Evolutionary conservation across 495 filamentous ascomycete genomes (phyloP).

Genomic region (Hypoxylon rickii): DNA sequence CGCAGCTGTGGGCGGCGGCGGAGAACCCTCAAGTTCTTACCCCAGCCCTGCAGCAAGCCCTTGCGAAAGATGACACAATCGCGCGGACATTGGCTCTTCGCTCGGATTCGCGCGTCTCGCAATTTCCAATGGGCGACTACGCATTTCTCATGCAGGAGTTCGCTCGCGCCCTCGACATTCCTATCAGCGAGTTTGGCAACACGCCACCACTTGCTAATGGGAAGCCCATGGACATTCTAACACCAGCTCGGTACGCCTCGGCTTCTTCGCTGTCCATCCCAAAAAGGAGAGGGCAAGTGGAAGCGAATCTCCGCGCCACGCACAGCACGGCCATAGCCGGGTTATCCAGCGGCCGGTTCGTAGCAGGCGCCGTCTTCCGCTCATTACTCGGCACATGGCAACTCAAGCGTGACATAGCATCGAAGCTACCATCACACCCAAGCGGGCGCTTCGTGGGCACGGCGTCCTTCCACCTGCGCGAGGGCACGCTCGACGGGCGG

Average conservation of each 20-base stretch:
- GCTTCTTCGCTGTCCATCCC: background rate
- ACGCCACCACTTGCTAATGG: conserved; percentile 42
- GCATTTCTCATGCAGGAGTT: conserved; percentile 76
- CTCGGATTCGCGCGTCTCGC: conserved; percentile 52
- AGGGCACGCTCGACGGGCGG: conserved; percentile 52
- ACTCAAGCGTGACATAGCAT: conserved; percentile 55
- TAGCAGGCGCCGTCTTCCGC: conserved; percentile 69
- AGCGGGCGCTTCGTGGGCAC: conserved; percentile 65
- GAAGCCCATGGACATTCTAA: conserved; percentile 50
- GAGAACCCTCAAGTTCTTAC: conserved; percentile 8
- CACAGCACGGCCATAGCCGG: conserved; percentile 41
- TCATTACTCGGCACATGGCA: conserved; percentile 76
- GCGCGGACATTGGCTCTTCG: conserved; percentile 49
- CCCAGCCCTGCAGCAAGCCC: conserved; percentile 30
- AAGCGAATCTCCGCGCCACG: conserved; percentile 39
- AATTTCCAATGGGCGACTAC: conserved; percentile 85
- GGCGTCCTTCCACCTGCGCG: conserved; percentile 65
- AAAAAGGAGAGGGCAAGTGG: background rate
- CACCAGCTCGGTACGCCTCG: conserved; percentile 48
- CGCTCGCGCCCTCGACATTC: conserved; percentile 56
- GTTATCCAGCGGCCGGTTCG: conserved; percentile 48
- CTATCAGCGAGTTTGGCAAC: conserved; percentile 19
- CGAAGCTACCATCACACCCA: conserved; percentile 53
- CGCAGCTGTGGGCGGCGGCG: conserved; percentile 44
- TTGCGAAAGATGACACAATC: conserved; percentile 49